These are phyloP conservation scores for Leccinum rimulosum DNA, from an alignment of 768 basidiomycete species.

Conservation along the genomic window DNA sequence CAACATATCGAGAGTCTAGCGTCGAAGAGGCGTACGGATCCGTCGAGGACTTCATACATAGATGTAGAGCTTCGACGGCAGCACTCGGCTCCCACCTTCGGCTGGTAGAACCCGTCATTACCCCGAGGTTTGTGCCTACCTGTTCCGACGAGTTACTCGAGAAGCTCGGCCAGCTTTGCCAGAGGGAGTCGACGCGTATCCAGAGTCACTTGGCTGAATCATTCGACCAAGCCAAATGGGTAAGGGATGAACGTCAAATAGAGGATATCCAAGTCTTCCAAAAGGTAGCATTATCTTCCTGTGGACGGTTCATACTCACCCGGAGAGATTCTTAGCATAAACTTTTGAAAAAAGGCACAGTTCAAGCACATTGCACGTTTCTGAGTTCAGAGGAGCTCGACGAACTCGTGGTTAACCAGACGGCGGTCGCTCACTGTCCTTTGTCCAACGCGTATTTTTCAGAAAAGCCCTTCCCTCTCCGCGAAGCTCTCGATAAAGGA, in stretches of 20 bases:
- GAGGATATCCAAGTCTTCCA: constrained; percentile 79
- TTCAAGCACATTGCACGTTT: constrained; percentile 92
- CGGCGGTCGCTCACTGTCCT: constrained; percentile 83
- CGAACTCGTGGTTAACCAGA: constrained; percentile 47
- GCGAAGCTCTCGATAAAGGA: constrained; percentile 62
- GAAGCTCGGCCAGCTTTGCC: constrained; percentile 58
- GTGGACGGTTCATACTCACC: constrained; percentile 8
- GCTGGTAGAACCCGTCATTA: constrained; percentile 78
- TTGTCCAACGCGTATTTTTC: constrained; percentile 90
- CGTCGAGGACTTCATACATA: constrained; percentile 54
- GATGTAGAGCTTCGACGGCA: constrained; percentile 42
- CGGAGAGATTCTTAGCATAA: constrained; percentile 40
- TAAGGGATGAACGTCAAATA: constrained; percentile 52
- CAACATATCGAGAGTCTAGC: constrained; percentile 68
- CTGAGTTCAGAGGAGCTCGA: constrained; percentile 50
- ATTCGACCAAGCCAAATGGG: constrained; percentile 72
- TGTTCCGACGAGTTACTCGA: constrained; percentile 70
- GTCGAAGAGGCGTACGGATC: constrained; percentile 46
- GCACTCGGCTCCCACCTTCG: constrained; percentile 42
- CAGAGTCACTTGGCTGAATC: constrained; percentile 88
- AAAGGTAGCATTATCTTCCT: constrained; percentile 38
- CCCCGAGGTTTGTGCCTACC: constrained; percentile 88
- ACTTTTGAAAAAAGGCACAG: constrained; percentile 60
- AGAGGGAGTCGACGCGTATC: constrained; percentile 45
- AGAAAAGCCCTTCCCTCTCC: constrained; percentile 60